Evolutionary conservation across 2,329 filamentous ascomycete genomes (phyloP).

Genomic region (Colletotrichum incanum): DNA sequence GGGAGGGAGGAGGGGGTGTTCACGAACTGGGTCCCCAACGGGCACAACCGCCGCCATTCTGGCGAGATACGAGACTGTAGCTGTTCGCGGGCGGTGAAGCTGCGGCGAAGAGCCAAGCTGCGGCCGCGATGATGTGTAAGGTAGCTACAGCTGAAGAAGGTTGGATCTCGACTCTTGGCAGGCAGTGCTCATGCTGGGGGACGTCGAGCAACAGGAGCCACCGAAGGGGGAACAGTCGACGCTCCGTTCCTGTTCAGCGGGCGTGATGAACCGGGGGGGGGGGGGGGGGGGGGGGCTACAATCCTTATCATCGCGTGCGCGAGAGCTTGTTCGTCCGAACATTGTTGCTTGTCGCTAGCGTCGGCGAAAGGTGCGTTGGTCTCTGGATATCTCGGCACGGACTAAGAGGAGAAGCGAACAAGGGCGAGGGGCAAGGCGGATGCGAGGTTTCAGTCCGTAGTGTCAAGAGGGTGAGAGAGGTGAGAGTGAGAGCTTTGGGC

Average conservation of each 20-base stretch:
- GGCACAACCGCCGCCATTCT: constrained; percentile 16
- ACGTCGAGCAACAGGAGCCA: constrained; percentile 3
- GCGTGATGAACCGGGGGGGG: constrained; percentile 5
- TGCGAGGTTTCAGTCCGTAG: constrained; percentile 10
- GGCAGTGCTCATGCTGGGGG: constrained; percentile 13
- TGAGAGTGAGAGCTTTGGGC: not conserved
- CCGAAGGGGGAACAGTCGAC: not conserved
- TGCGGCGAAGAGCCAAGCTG: constrained; percentile 4
- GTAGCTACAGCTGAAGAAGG: not conserved
- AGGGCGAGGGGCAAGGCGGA: not conserved
- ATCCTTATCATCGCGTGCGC: constrained; percentile 28
- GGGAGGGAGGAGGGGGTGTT: not conserved
- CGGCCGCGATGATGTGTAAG: not conserved
- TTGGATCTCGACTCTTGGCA: constrained; percentile 5
- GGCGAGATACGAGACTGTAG: not conserved
- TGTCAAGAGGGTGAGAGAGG: not conserved
- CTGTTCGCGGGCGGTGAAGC: not conserved
- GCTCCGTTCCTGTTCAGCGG: not conserved
- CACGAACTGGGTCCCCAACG: constrained; percentile 21
- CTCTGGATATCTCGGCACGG: constrained; percentile 36
- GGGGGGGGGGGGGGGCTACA: not conserved
- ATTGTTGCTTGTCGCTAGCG: constrained; percentile 36
- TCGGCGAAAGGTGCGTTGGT: constrained; percentile 39
- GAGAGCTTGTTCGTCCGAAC: constrained; percentile 32
- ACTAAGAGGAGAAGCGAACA: constrained; percentile 1